Evolutionary conservation across 2,329 filamentous ascomycete species (phyloP), one percentile per base, ranked within the genome.

Genomic region (Ceratocystis papillata): DNA sequence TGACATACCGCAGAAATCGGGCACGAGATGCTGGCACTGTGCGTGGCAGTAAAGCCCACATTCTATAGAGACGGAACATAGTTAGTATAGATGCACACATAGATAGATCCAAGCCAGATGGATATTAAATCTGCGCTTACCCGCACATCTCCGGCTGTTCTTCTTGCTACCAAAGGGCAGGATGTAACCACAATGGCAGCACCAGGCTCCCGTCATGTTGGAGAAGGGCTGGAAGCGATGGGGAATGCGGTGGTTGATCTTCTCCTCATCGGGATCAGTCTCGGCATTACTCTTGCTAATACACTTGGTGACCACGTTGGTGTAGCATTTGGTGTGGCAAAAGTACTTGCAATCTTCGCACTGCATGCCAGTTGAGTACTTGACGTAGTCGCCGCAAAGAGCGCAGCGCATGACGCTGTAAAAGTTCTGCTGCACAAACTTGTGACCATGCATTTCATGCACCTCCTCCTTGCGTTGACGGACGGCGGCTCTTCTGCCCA

Each of bases 351-450:
- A 99, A 77, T 99, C 94, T 70, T 95, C 89, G 76, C 94, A 99
- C 78, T 99, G 94, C 93, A 99, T 99, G 69, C 94, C 94, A 25
- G 94, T 90, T 62, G 93, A 95, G 75, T 97, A 97, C 75, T 97
- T 99, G 77, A 99, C 87, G 73, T 99, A 97, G 71, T 99, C 94
- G 68, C 92, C 94, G 75, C 94, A 99, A 45, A 97, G 85, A 15
- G 94, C 94, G 77, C 94, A 99, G 69, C 94, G 93, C 94, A 99
- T 99, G 74, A 99, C 96, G 81, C 97, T 99, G 86, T 97, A 99
- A 77, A 99, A 99, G 76, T 96, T 94, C 75, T 96, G 92, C 73
- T 94, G 89, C 66, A 97, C 87, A 74, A 99, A 99, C 78, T 97
- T 99, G 86, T 99, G 94, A 62, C 94, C 94, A 74, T 96, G 96